Evolutionary conservation across 1,139 yeast species (phyloP).

Genomic region (Blastobotrys indianensis): DNA sequence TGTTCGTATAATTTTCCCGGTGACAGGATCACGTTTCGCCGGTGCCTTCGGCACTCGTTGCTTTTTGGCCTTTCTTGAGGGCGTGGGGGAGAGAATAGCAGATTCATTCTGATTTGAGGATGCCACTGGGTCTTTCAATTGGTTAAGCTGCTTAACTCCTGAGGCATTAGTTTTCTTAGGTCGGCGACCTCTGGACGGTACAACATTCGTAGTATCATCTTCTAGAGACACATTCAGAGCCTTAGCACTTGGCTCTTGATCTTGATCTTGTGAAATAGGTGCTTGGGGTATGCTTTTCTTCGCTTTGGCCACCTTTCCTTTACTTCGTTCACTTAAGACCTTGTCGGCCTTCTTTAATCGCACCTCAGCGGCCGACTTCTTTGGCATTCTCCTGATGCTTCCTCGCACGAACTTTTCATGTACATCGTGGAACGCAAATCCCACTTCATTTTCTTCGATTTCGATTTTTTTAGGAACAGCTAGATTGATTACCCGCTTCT

Average conservation of each 20-base stretch:
- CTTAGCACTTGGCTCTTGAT: no score
- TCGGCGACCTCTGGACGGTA: no score
- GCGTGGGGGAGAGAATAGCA: neutral
- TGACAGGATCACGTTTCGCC: conserved; percentile 6
- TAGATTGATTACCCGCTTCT: neutral
- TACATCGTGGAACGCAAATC: conserved; percentile 4
- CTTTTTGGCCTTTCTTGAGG: neutral
- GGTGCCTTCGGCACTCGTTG: neutral
- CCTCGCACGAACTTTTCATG: conserved; percentile 7
- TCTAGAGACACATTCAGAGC: no score
- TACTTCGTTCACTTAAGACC: neutral
- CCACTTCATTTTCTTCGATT: neutral
- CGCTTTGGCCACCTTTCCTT: no score
- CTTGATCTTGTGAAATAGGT: no score
- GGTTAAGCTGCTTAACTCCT: no score
- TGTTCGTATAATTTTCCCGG: conserved; percentile 12
- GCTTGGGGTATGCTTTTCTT: no score
- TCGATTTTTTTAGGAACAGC: conserved; percentile 3
- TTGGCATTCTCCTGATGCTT: neutral
- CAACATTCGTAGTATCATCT: no score
- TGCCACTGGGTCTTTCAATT: neutral
- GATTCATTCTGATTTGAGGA: neutral
- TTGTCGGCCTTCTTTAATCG: conserved; percentile 8
- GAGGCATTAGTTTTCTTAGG: no score
- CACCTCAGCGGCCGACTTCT: neutral